Base-by-base conservation (phyloP, 2,329 filamentous ascomycete genomes). In the Pseudogymnoascus sp. region DNA sequence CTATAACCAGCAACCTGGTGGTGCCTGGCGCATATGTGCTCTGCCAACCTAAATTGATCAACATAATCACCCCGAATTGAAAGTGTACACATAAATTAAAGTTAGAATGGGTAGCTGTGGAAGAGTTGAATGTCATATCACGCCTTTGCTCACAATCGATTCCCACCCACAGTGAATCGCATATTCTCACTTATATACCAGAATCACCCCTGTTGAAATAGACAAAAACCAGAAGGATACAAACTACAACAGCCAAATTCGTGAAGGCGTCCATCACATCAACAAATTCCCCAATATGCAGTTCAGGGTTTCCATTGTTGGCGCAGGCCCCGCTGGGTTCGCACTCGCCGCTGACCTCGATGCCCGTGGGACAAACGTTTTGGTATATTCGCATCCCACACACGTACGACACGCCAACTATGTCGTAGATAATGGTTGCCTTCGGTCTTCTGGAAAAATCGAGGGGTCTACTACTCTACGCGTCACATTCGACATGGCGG, bases 381-480 rank as follows among this genome's bases (percentile, higher is more conserved):
- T 68, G 33, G 14, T 68, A 4, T 68, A 68, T 58, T 67, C 66
- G 5, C 67, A 68, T 14, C 67, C 66, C 0, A 57, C 57, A 1
- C 67, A 66, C 37, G 18, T 60, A 57, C 62, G 58, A 12, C 64
- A 68, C 4, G 64, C 62, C 22, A 53, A 53, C 5, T 53, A 53
- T 3, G 47, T 53, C 47, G 47, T 35, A 5, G 28, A 53, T 2
- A 53, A 53, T 22, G 63, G 63, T 8, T 47, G 47, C 12, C 60
- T 68, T 1, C 30, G 22, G 11, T 50, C 59, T 7, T 62, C 57
- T 6, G 67, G 67, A 0, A 58, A 47, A 36, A 62, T 68, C 15
- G 41, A 65, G 7, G 64, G 67, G 3, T 60, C 53, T 18, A 38
- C 58, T 3, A 20, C 39, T 2, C 33, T 67, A 1, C 30, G 35